These are phyloP conservation scores for Neospermospora avenae DNA, from an alignment of 2,329 filamentous ascomycete genomes.

Conservation along the genomic window DNA sequence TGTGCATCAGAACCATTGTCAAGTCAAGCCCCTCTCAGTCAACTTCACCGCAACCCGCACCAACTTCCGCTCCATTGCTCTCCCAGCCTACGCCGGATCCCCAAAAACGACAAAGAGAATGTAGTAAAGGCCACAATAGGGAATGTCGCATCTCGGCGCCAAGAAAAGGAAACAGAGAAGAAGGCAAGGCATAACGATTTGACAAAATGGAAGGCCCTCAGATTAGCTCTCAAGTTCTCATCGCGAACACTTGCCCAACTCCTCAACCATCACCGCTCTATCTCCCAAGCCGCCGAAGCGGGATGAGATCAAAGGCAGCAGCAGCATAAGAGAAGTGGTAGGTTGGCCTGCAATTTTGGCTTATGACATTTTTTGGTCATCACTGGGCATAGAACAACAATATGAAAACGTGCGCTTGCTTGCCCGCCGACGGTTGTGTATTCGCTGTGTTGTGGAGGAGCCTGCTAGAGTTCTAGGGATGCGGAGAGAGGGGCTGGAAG, in stretches of 20 bases:
- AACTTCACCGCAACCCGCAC: too few species aligned
- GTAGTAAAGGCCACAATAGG: too few species aligned
- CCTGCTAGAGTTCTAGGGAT: not conserved
- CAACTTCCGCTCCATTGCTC: too few species aligned
- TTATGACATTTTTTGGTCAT: constrained; percentile 39
- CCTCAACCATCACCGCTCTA: constrained; percentile 5
- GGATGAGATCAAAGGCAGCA: constrained; percentile 4
- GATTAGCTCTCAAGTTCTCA: constrained; percentile 41
- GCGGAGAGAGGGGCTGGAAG: not conserved
- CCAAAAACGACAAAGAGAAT: too few species aligned
- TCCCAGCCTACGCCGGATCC: too few species aligned
- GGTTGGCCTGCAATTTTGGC: constrained; percentile 40
- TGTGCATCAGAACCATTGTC: too few species aligned
- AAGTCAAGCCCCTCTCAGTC: too few species aligned
- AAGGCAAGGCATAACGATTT: constrained; percentile 4
- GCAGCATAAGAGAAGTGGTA: constrained; percentile 18
- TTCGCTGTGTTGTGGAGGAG: not conserved
- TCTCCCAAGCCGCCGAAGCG: not conserved
- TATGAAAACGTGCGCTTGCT: not conserved
- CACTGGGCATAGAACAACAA: constrained; percentile 29
- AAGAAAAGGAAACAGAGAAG: not conserved
- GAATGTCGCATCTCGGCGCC: not conserved
- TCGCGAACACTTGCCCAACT: constrained; percentile 34
- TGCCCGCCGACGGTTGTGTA: not conserved
- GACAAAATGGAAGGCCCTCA: constrained; percentile 32